Evolutionary conservation across 2,329 filamentous ascomycete genomes (phyloP).

Genomic region (Aureobasidium sp.): DNA sequence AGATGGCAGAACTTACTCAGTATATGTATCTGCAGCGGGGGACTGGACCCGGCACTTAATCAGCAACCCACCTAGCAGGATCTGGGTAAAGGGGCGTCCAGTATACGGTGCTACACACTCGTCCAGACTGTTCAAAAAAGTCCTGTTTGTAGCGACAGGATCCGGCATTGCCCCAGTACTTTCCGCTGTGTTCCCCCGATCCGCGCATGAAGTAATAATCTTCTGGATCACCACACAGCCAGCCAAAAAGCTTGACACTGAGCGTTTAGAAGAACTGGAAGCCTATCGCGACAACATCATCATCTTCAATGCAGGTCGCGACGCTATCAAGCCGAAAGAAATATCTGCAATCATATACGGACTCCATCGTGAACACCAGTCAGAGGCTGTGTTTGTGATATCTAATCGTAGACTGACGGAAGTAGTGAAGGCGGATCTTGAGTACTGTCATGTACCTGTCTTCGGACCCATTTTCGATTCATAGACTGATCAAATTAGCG

Average conservation of each 20-base stretch:
- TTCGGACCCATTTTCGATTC: constrained; percentile 82
- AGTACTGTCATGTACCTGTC: constrained; percentile 70
- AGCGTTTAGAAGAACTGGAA: too few relatives aligned
- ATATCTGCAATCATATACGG: too few relatives aligned
- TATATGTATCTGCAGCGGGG: constrained; percentile 76
- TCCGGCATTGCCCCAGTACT: constrained; percentile 78
- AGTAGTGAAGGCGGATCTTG: constrained; percentile 74
- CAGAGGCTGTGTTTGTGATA: constrained; percentile 79
- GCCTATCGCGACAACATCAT: constrained; percentile 68
- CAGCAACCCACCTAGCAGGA: constrained; percentile 61
- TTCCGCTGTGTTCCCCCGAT: constrained; percentile 65
- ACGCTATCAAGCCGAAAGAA: constrained; percentile 66
- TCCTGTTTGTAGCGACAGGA: constrained; percentile 76
- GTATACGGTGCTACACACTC: constrained; percentile 74
- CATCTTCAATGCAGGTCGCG: constrained; percentile 64
- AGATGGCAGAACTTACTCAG: constrained; percentile 60
- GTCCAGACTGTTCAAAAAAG: constrained; percentile 69
- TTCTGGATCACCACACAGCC: too few relatives aligned
- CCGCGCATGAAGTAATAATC: too few relatives aligned
- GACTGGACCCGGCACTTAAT: constrained; percentile 78
- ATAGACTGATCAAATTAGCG: too few relatives aligned
- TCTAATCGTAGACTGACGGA: constrained; percentile 74
- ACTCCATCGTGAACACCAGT: constrained; percentile 47
- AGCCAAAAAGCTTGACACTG: too few relatives aligned
- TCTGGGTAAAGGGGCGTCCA: constrained; percentile 76